Percentiles rank a stretch among this genome's conserved stretches.
Conservation (phyloP, 495 filamentous ascomycete genomes). For the Penicillium waksmanii region DNA sequence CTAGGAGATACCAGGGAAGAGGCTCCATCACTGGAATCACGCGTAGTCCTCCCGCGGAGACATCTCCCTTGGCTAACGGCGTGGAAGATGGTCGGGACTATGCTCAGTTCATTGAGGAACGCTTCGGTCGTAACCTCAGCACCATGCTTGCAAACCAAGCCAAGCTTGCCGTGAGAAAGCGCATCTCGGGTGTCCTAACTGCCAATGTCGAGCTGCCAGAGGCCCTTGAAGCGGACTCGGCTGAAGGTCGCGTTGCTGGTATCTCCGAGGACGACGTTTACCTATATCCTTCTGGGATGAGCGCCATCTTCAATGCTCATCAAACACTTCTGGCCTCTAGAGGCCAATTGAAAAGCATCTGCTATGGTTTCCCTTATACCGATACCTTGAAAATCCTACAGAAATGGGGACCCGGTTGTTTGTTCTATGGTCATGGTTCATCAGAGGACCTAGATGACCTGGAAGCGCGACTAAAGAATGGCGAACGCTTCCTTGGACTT, state of each 20-base stretch:
- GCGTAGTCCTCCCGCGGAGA: slow-evolving; percentile 17
- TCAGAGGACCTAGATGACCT: slow-evolving; percentile 84
- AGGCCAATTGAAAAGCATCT: slow-evolving; percentile 40
- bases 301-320: slow-evolving; percentile 88
- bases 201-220: slow-evolving; percentile 70
- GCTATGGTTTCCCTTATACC: slow-evolving; percentile 82
- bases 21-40: slow-evolving; percentile 44
- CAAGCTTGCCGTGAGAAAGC: slow-evolving; percentile 79
- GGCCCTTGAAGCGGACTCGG: slow-evolving; percentile 54
- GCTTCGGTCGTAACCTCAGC: slow-evolving; percentile 90
- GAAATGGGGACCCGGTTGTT: slow-evolving; percentile 90
- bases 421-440: slow-evolving; percentile 88
- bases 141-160: slow-evolving; percentile 75
- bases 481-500: slow-evolving; percentile 79
- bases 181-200: slow-evolving; percentile 86
- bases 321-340: slow-evolving; percentile 65
- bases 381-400: slow-evolving; percentile 94
- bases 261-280: slow-evolving; percentile 90
- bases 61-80: slow-evolving; percentile 18
- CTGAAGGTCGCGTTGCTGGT: slow-evolving; percentile 59
- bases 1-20: slow-evolving; percentile 70
- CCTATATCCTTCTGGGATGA: slow-evolving; percentile 90
- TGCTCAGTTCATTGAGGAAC: slow-evolving; percentile 85
- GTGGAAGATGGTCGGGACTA: slow-evolving; percentile 64
- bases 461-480: slow-evolving; percentile 67